Conservation (phyloP, 2,329 filamentous ascomycete species). For the Fusarium metavorans region DNA sequence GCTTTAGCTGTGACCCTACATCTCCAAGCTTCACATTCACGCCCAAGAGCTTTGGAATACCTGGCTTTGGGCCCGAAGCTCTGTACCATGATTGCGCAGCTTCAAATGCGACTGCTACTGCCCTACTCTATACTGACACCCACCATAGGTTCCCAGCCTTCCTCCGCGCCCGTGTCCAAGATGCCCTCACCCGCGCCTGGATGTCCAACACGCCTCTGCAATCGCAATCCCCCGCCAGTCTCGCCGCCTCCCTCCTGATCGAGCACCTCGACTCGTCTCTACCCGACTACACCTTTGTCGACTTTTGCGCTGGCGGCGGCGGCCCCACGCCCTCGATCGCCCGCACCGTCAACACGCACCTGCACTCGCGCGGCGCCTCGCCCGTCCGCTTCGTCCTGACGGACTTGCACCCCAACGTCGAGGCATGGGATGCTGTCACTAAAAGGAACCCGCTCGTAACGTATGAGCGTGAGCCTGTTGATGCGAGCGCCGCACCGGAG, state of each 20-base stretch:
- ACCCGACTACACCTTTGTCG: constrained; percentile 72
- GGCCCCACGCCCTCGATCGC: constrained; percentile 77
- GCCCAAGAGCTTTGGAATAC: background rate
- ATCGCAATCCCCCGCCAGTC: constrained; percentile 66
- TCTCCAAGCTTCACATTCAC: background rate
- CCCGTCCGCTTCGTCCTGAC: constrained; percentile 72
- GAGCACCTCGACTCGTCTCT: constrained; percentile 61
- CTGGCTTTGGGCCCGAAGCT: background rate
- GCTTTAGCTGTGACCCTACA: background rate
- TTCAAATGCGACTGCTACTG: background rate
- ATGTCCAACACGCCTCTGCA: constrained; percentile 70
- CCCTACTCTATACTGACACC: constrained; percentile 3
- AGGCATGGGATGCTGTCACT: constrained; percentile 68
- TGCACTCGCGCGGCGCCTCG: constrained; percentile 40
- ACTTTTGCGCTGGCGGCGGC: constrained; percentile 82
- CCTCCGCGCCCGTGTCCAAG: constrained; percentile 73
- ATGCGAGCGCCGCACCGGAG: constrained; percentile 71
- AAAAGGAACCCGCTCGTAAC: constrained; percentile 66
- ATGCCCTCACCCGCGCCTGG: constrained; percentile 74
- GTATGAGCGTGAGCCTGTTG: constrained; percentile 71
- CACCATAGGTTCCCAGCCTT: constrained; percentile 71
- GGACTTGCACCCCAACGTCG: constrained; percentile 73
- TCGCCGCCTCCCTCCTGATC: constrained; percentile 69
- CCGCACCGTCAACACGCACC: constrained; percentile 64
- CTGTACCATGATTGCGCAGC: background rate